Conservation (phyloP, 176 grass and related monocot species). For the Cymbopogon citratus region DNA sequence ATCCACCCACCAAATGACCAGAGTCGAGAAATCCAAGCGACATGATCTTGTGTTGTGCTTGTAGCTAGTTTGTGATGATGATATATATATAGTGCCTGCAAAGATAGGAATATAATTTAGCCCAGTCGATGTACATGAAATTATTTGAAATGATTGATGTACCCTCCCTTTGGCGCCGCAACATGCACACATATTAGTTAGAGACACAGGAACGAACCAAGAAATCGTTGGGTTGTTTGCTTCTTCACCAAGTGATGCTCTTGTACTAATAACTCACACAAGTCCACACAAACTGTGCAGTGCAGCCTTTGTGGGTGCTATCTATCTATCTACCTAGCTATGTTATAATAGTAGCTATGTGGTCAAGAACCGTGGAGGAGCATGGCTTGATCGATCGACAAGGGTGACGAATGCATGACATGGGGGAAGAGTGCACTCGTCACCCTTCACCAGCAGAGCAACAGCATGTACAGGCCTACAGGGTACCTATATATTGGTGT, state of each 20-base stretch:
- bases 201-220: neutral
- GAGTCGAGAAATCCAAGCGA: neutral
- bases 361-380: slow-evolving; percentile 7
- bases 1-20: neutral
- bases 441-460: neutral
- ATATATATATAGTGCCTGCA: slow-evolving; percentile 2
- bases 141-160: slow-evolving; percentile 32
- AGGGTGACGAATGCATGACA: slow-evolving; percentile 49
- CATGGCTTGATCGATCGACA: slow-evolving; percentile 10
- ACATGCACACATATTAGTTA: neutral
- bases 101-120: neutral
- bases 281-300: slow-evolving; percentile 19
- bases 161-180: slow-evolving; percentile 2
- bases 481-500: neutral
- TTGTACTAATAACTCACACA: slow-evolving; percentile 28
- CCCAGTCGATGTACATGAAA: slow-evolving; percentile 14
- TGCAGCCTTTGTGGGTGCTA: neutral
- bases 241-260: slow-evolving; percentile 57
- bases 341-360: slow-evolving; percentile 21
- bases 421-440: slow-evolving; percentile 13
- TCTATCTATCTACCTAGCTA: neutral
- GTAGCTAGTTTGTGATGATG: neutral
- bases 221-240: slow-evolving; percentile 7
- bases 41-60: neutral
- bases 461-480: neutral